Base-by-base conservation (phyloP, 345 rosid genomes). In the Turnera subulata region DNA sequence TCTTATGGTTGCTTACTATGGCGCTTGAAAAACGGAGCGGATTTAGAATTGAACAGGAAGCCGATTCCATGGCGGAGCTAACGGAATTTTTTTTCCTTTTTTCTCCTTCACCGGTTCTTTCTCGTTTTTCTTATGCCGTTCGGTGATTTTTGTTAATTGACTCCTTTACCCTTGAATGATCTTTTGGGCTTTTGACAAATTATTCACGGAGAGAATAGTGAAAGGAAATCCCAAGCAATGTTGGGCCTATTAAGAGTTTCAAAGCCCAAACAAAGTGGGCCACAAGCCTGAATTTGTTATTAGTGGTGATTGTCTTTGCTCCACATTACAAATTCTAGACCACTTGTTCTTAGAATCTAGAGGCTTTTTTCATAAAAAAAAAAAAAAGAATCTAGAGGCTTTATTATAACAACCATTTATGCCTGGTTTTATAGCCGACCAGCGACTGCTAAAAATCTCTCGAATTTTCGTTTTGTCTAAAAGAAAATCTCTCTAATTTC, bases 1-100 rank as follows among this genome's bases (percentile, higher is more conserved):
- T 64, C 58, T 53, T 68, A 70, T 19, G 69, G 66, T 29, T 54
- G 50, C 52, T 42, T 48, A n/a, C n/a, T n/a, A 55, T 56, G 23
- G 63, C 15, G 64, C 22, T 55, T 20, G 81, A 64, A 32, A 66
- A 50, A 50, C 66, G 40, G 44, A 72, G 73, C 51, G 71, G 46
- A 46, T 72, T 20, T 35, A 80, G 70, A 56, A 73, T 59, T 46
- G 81, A 80, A 62, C 79, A 75, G 3, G 60, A 46, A 37, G 49
- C 38, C 1, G 48, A 21, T 64, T 56, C 68, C 55, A 64, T 64
- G 16, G 68, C 29, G 14, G 45, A n/a, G 46, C 19, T 11, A 14
- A 1, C 13, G 16, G 39, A 12, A 5, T n/a, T 51, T 18, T 16
- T 19, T 12, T 20, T 8, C 21, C 1, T 22, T 22, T 14, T 1